Evolutionary conservation across 1,284 basidiomycete species (phyloP), one percentile per base, ranked within the genome.

Genomic region (Puccinia brachypodii): DNA sequence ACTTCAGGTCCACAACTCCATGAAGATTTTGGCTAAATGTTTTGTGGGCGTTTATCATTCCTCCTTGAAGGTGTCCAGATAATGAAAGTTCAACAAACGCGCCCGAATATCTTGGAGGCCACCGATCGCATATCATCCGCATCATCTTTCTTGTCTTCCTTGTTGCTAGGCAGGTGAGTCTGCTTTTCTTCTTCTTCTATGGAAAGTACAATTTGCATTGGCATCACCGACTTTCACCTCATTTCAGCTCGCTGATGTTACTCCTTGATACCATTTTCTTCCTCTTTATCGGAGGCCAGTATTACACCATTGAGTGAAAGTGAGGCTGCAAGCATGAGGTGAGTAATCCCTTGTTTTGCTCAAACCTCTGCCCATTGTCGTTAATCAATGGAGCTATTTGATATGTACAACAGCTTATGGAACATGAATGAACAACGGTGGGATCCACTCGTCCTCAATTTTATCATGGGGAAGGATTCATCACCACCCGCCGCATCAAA

Each of bases 51-150:
- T 33, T 38, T 22, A 69, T 50, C 6, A 53, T 28, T 33, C 31
- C 25, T 68, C 19, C 66, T 33, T 16, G n/a, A 16, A 76, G 75
- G 60, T 44, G 47, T 76, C 33, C 81, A 82, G 58, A 73, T 78
- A 3, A 42, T 72, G 33, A 40, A 83, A 73, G 64, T 73, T 38
- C 90, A 92, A 31, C 92, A 92, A 86, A 90, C 89, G 1, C 91
- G 91, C 89, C 90, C 90, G 0, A 92, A 92, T 44, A 90, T 92
- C 8, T 92, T 92, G 91, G 89, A 89, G 90, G 69, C 93, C 91
- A 16, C 92, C 90, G 16, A 89, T 90, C 76, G 88, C 92, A 25
- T 92, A 91, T 84, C 89, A 92, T 33, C 92, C 92, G 0, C 91
- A 90, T 84, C 76, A 33, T 89, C 91, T 1, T 92, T 94, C 84